phyloP scores from a whole-genome alignment of 305 asterid genomes.

The Fraxinus platypoda region DNA sequence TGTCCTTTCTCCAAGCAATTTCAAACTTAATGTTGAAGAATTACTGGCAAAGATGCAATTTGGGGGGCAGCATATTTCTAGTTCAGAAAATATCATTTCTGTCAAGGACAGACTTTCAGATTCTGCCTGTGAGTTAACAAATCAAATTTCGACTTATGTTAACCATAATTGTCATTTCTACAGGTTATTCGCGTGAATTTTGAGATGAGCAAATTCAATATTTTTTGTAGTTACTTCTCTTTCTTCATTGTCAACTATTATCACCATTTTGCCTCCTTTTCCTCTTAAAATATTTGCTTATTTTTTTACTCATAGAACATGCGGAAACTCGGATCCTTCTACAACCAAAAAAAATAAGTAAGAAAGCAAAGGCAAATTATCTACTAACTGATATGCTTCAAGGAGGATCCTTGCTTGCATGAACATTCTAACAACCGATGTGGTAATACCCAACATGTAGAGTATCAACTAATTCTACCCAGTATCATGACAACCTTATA shows the following conservation, averaged over 20 bases:
- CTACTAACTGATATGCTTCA: background rate
- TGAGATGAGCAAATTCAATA: background rate
- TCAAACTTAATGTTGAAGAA: constrained; percentile 31
- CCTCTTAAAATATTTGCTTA: background rate
- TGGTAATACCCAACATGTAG: background rate
- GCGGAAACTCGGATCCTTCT: background rate
- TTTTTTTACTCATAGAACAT: background rate
- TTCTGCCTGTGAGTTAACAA: constrained; percentile 36
- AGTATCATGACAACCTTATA: background rate
- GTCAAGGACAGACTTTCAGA: constrained; percentile 33
- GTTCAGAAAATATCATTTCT: constrained; percentile 38
- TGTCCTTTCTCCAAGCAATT: constrained; percentile 36
- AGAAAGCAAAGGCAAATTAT: background rate
- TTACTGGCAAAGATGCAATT: constrained; percentile 45
- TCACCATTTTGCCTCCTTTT: background rate
- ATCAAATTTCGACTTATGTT: constrained; percentile 1
- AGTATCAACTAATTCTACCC: background rate
- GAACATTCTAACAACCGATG: background rate
- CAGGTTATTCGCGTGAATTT: background rate
- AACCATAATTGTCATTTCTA: background rate
- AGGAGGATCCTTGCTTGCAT: constrained; percentile 5
- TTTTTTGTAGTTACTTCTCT: background rate
- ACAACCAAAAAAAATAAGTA: background rate
- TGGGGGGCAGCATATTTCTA: constrained; percentile 38
- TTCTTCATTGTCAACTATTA: background rate